A percentile compares a stretch with the other conserved stretches of the same genome.
These are phyloP conservation scores for Plasmodium knowlesi DNA, from an alignment of 169 alveolate genomes.

Conservation along the genomic window DNA sequence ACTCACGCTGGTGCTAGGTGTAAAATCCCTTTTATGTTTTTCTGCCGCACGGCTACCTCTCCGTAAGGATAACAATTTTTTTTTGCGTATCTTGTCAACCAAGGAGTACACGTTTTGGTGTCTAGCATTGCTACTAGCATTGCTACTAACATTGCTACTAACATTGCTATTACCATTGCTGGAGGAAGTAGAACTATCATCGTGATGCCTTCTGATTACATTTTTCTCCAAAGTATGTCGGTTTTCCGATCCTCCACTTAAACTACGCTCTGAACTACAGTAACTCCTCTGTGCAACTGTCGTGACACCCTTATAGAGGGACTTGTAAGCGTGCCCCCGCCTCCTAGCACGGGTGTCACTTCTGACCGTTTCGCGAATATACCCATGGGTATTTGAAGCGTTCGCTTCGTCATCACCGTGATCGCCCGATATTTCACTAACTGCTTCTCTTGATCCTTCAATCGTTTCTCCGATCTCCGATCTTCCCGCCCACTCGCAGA, in stretches of 20 bases:
- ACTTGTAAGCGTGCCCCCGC: not conserved
- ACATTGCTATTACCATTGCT: not conserved
- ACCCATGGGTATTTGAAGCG: not conserved
- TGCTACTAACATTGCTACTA: no score
- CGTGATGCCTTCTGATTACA: not conserved
- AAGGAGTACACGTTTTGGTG: not conserved
- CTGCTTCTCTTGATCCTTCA: not conserved
- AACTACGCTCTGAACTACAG: not conserved
- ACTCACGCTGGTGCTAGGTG: not conserved
- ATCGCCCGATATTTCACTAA: not conserved
- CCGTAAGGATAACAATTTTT: not conserved
- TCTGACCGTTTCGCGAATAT: not conserved
- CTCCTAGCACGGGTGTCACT: not conserved
- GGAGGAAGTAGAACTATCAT: not conserved
- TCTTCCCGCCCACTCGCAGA: not conserved
- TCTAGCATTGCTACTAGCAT: not conserved
- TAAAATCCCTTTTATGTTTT: not conserved
- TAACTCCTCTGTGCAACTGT: not conserved
- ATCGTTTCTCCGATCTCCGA: not conserved
- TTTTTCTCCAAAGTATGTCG: not conserved
- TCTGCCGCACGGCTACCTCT: not conserved
- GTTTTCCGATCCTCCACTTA: not conserved
- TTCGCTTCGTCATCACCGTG: not conserved
- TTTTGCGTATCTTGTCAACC: not conserved
- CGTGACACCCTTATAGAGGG: not conserved